Evolutionary conservation across 148 eudicot species (phyloP).

Genomic region (Suaeda aralocaspica): DNA sequence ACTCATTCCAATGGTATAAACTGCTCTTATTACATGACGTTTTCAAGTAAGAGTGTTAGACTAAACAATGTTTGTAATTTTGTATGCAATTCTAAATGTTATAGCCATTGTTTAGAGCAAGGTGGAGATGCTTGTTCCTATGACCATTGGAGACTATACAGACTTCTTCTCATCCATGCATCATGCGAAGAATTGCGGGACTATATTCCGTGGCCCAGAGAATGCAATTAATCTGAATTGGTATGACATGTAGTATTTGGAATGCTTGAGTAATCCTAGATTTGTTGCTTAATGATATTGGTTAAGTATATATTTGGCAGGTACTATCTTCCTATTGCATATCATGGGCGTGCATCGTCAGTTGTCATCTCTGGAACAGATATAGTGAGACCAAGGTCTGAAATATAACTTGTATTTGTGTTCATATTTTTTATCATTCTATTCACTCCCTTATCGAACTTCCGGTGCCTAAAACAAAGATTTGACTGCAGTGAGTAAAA

Average conservation of each 20-base stretch:
- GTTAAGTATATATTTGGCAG: constrained; percentile 33
- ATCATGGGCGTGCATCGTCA: constrained; percentile 98
- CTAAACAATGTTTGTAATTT: neutral
- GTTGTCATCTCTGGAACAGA: constrained; percentile 89
- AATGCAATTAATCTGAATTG: constrained; percentile 73
- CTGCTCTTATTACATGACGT: neutral
- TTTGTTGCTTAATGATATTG: constrained; percentile 1
- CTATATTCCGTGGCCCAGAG: constrained; percentile 78
- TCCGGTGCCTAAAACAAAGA: neutral
- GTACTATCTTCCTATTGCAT: constrained; percentile 92
- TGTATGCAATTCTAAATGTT: constrained; percentile 2
- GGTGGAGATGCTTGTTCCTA: constrained; percentile 85
- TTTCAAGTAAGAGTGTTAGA: neutral
- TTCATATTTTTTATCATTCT: neutral
- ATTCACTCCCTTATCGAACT: neutral
- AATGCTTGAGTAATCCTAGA: neutral
- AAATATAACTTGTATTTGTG: neutral
- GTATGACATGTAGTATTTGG: neutral
- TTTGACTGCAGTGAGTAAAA: no score
- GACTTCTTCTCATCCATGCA: constrained; percentile 90
- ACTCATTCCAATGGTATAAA: constrained; percentile 65
- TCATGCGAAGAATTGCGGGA: constrained; percentile 86
- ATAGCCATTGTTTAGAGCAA: constrained; percentile 38
- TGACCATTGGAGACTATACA: constrained; percentile 80
- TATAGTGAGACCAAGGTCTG: constrained; percentile 82